These are phyloP conservation scores for Bipolaris gigantea DNA, from an alignment of 2,329 filamentous ascomycete genomes.

Conservation along the genomic window DNA sequence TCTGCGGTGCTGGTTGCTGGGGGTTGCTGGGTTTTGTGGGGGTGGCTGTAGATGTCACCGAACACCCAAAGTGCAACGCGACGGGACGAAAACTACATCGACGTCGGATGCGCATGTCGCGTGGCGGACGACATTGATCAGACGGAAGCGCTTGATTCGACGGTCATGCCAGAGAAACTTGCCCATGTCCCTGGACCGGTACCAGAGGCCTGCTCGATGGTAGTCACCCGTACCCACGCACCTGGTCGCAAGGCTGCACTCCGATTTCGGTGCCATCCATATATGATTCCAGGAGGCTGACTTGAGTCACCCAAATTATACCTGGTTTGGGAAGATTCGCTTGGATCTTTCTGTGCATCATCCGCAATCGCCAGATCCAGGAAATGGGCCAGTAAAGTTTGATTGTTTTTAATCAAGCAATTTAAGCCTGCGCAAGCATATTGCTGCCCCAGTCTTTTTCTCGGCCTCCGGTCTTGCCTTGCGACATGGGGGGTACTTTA, in stretches of 20 bases:
- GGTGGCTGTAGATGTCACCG: too few relatives aligned
- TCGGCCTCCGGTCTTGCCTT: slow-evolving; percentile 10
- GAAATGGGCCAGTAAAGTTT: not conserved
- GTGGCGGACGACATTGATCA: not conserved
- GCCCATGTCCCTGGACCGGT: not conserved
- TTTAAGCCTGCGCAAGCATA: slow-evolving; percentile 15
- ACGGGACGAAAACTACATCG: not conserved
- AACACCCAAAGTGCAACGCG: not conserved
- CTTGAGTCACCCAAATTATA: not conserved
- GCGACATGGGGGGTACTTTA: slow-evolving; percentile 17
- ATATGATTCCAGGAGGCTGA: not conserved
- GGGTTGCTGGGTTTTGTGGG: not conserved
- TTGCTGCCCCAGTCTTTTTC: slow-evolving; percentile 6
- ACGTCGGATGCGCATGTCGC: not conserved
- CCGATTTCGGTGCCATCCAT: not conserved
- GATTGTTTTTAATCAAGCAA: slow-evolving; percentile 8
- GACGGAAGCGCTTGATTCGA: not conserved
- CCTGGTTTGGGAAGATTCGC: slow-evolving; percentile 3
- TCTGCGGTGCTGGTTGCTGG: not conserved
- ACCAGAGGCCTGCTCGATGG: not conserved
- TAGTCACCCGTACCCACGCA: not conserved
- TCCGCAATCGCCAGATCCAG: not conserved
- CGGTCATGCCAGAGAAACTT: not conserved
- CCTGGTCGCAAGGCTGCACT: not conserved
- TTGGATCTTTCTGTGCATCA: slow-evolving; percentile 1